These are phyloP conservation scores for Poa annua DNA, from an alignment of 176 grass and related monocot species.

Conservation along the genomic window DNA sequence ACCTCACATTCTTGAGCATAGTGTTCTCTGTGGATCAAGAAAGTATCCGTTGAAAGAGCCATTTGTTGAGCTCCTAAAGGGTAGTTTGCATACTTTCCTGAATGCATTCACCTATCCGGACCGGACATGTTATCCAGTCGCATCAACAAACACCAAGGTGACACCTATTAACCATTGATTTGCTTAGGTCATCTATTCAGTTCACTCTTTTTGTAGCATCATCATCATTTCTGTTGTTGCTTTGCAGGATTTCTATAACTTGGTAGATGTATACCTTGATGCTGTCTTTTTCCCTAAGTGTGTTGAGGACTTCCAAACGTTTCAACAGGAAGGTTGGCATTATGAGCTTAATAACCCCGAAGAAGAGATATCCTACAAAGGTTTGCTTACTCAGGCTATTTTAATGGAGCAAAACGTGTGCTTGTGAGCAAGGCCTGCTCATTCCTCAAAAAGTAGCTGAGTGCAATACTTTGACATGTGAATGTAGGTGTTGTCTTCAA, in stretches of 20 bases:
- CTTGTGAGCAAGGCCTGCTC: neutral
- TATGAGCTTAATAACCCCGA: constrained; percentile 93
- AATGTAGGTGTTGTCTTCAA: constrained; percentile 97
- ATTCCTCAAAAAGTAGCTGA: constrained; percentile 17
- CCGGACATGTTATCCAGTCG: constrained; percentile 97
- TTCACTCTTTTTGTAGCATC: constrained; percentile 32
- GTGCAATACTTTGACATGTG: constrained; percentile 33
- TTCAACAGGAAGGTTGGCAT: constrained; percentile 99
- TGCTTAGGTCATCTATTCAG: constrained; percentile 40
- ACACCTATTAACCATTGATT: constrained; percentile 3
- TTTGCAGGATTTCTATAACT: constrained; percentile 98
- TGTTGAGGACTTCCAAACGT: constrained; percentile 90
- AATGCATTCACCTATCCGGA: constrained; percentile 99
- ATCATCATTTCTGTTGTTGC: constrained; percentile 7
- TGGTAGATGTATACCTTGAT: constrained; percentile 98
- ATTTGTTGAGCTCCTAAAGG: constrained; percentile 98
- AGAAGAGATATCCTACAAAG: constrained; percentile 98
- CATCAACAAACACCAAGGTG: constrained; percentile 96
- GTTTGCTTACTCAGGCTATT: constrained; percentile 48
- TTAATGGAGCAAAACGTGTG: constrained; percentile 26
- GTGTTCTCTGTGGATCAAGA: constrained; percentile 93
- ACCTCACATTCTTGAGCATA: constrained; percentile 99
- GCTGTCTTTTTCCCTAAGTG: constrained; percentile 97
- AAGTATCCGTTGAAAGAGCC: constrained; percentile 99
- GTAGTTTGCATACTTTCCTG: constrained; percentile 94